Conservation (phyloP, 805 yeast genomes). For the Candida andamanensis region DNA sequence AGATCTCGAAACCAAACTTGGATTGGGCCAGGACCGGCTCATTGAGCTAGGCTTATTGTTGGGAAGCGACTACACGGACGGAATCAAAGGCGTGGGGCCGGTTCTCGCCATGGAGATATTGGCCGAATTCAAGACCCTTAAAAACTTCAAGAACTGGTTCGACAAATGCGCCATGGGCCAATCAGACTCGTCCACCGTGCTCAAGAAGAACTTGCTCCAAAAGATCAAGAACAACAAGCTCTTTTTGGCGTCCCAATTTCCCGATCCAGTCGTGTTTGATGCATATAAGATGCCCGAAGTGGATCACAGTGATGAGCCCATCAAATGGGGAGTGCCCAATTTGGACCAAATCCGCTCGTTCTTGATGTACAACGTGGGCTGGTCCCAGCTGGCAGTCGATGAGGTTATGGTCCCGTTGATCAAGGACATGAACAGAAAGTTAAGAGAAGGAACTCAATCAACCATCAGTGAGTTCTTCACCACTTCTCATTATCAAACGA, state of each 20-base stretch:
- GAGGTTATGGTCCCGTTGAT: slow-evolving; percentile 83
- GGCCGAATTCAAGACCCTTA: slow-evolving; percentile 66
- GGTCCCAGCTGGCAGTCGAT: slow-evolving; percentile 74
- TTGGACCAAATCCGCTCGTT: slow-evolving; percentile 71
- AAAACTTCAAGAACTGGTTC: slow-evolving; percentile 51
- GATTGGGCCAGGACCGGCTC: slow-evolving; percentile 56
- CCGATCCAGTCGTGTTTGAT: slow-evolving; percentile 59
- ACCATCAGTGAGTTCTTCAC: slow-evolving; percentile 68
- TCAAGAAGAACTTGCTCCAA: slow-evolving; percentile 55
- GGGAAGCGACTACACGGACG: slow-evolving; percentile 95
- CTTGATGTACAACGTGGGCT: slow-evolving; percentile 66
- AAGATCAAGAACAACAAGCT: slow-evolving; percentile 49
- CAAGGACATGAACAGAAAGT: slow-evolving; percentile 65
- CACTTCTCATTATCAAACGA: slow-evolving; percentile 44
- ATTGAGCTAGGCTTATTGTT: slow-evolving; percentile 78
- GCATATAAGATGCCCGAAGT: slow-evolving; percentile 83
- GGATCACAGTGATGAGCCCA: slow-evolving; percentile 70
- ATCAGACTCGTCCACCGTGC: slow-evolving; percentile 38
- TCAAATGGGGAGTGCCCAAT: slow-evolving; percentile 89
- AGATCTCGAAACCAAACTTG: slow-evolving; percentile 58
- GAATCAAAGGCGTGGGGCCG: slow-evolving; percentile 90
- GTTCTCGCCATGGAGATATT: slow-evolving; percentile 86
- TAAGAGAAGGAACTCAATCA: slow-evolving; percentile 50
- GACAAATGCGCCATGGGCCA: slow-evolving; percentile 40
- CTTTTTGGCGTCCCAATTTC: slow-evolving; percentile 59